A percentile compares a stretch with the other conserved stretches of the same genome.
These are phyloP conservation scores for Malus hybrid DNA, from an alignment of 331 rosid genomes.

Conservation along the genomic window DNA sequence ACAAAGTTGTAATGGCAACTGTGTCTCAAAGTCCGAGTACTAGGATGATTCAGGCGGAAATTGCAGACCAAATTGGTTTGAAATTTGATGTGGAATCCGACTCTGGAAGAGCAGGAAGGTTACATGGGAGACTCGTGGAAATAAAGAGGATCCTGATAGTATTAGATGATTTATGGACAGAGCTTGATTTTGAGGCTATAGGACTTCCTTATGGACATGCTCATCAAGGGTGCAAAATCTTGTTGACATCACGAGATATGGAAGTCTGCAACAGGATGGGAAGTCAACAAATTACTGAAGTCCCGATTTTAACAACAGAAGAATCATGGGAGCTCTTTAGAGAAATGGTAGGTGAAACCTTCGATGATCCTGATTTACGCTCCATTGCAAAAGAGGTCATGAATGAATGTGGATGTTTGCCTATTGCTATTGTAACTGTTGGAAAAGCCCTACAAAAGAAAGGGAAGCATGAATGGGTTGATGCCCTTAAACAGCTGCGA, in stretches of 20 bases:
- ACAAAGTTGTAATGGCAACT: not conserved
- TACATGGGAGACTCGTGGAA: not conserved
- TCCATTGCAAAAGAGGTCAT: not conserved
- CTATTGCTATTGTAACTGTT: not conserved
- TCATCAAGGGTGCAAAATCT: not conserved
- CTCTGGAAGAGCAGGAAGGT: not conserved
- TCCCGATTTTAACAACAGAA: no score
- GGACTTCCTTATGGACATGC: not conserved
- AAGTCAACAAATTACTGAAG: not conserved
- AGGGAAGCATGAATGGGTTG: not conserved
- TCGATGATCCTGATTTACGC: not conserved
- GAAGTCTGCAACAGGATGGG: not conserved
- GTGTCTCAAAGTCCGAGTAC: not conserved
- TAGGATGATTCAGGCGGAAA: not conserved
- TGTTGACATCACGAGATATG: not conserved
- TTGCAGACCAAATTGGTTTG: not conserved
- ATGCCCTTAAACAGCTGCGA: constrained; percentile 27
- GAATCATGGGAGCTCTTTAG: not conserved
- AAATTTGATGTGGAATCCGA: not conserved
- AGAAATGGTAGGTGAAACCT: not conserved
- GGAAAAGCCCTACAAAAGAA: not conserved
- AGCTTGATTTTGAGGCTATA: not conserved
- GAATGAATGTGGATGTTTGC: not conserved
- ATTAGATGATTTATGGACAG: not conserved
- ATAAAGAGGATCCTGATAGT: not conserved